These are phyloP conservation scores for Dendrobium huoshanense DNA, from an alignment of 106 monocot species.

Conservation along the genomic window DNA sequence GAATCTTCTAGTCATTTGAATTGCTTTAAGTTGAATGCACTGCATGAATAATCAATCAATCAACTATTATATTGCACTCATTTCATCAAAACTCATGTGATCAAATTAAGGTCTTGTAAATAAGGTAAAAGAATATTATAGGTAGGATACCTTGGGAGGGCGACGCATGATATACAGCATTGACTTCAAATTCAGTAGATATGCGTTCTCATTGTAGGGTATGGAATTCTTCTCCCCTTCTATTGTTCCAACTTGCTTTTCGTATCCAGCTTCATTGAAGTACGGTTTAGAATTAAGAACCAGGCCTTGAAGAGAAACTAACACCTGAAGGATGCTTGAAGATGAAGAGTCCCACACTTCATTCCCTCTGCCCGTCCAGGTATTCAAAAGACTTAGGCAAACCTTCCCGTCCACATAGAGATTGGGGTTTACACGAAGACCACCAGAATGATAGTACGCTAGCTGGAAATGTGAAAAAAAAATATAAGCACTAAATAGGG, in stretches of 20 bases:
- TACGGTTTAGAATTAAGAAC: conserved; percentile 93
- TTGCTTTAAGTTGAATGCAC: neutral
- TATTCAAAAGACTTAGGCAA: conserved; percentile 90
- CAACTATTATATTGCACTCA: no score
- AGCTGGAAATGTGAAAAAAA: conserved; percentile 24
- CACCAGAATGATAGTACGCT: conserved; percentile 92
- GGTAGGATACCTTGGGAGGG: conserved; percentile 65
- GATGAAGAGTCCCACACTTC: conserved; percentile 95
- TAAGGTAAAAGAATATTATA: no score
- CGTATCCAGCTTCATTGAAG: conserved; percentile 99
- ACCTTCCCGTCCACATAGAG: conserved; percentile 94
- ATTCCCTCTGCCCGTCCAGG: conserved; percentile 93
- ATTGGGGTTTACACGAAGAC: conserved; percentile 90
- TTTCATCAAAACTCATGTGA: no score
- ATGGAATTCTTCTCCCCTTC: conserved; percentile 96
- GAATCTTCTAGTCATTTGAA: no score
- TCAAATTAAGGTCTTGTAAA: no score
- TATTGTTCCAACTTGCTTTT: conserved; percentile 85
- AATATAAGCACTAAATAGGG: no score
- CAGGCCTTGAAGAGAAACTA: conserved; percentile 95
- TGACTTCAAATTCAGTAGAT: conserved; percentile 74
- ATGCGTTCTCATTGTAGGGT: conserved; percentile 95
- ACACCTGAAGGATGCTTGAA: conserved; percentile 90
- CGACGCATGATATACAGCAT: conserved; percentile 82
- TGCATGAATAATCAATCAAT: no score